Evolutionary conservation across 306 rosid species (phyloP), one percentile per base, ranked within the genome.

Genomic region (Pueraria montana): DNA sequence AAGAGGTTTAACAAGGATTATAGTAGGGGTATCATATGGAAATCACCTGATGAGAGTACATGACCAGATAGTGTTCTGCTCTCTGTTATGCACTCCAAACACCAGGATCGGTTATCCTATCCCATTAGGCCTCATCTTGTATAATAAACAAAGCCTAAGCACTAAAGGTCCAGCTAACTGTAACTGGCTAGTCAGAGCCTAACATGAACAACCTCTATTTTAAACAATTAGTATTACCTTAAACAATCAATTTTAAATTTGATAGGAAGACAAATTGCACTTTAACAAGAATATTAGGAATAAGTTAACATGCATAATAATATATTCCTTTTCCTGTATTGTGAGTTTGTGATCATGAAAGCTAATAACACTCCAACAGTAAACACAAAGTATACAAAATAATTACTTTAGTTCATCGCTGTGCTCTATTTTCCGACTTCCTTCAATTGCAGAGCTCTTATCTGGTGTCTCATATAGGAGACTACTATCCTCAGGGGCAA

Each of bases 381-480:
- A 77, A 63, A 76, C 49, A 40, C 17, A 74, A 43, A 30, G 18
- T 46, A 78, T 82, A 81, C 66, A 74, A 49, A 70, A 68, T 11
- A 83, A 11, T 89, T 87, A 96, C 99, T 68, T 89, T 63, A 96
- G 85, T 83, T 94, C 99, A 53, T 96, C 86, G 62, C 88, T 96
- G 62, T 96, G 98, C 80, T 86, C 94, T 74, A 96, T 76, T 80
- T 96, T 96, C 81, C 97, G 96, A 82, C 98, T 96, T 88, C 99
- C 99, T 94, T 90, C 89, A 75, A 92, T 94, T 32, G 97, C 98
- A 50, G 97, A 94, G 84, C 49, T 81, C 84, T 90, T 92, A 84
- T 90, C 97, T 27, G 84, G 93, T 38, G 89, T 87, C 85, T 96
- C 99, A 74, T 88, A 96, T 74, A 94, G 88, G 58, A 94, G 90